Evolutionary conservation across 768 basidiomycete species (phyloP), one percentile per base, ranked within the genome.

Genomic region (Rhizopogon vulgaris): DNA sequence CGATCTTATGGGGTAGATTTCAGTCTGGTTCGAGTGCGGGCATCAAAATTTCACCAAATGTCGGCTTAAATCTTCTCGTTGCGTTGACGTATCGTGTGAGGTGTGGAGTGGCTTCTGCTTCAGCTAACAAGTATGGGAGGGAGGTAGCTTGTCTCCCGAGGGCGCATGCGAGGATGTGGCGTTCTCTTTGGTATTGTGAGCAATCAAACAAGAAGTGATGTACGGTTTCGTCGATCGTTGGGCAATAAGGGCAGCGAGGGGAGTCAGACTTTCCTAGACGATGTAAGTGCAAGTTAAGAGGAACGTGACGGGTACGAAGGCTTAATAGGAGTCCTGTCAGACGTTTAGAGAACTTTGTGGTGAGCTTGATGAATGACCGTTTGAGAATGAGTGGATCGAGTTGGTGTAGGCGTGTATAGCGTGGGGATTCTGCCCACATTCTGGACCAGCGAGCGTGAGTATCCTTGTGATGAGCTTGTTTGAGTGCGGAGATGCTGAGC

Each of bases 131-230:
- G 45, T 25, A 52, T 5, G 51, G 36, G 14, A 56, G 41, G 22
- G 54, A 56, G n/a, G 25, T 17, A 5, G 51, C 41, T 18, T 39
- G 40, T 15, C 51, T 11, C 1, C 48, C 32, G 2, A 49, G 36
- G 7, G 15, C 12, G n/a, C n/a, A 37, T 12, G 4, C 8, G 22
- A 49, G 17, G 32, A n/a, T n/a, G 12, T 38, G 37, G 4, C 48
- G 9, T 38, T 49, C 48, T 14, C 34, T 17, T 4, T 22, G 43
- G 22, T 65, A 64, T n/a, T 48, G 54, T 47, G 41, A 49, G 64
- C 70, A 73, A 7, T 56, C 15, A 11, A 64, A 42, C 7, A 71
- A 49, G 52, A 52, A 71, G 52, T 71, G 71, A 3, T 49, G 38
- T 0, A 67, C 55, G 17, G 67, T 69, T 47, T 73, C 71, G 15